These are phyloP conservation scores for Colletotrichum sp. DNA, from an alignment of 2,329 filamentous ascomycete species.

Conservation along the genomic window DNA sequence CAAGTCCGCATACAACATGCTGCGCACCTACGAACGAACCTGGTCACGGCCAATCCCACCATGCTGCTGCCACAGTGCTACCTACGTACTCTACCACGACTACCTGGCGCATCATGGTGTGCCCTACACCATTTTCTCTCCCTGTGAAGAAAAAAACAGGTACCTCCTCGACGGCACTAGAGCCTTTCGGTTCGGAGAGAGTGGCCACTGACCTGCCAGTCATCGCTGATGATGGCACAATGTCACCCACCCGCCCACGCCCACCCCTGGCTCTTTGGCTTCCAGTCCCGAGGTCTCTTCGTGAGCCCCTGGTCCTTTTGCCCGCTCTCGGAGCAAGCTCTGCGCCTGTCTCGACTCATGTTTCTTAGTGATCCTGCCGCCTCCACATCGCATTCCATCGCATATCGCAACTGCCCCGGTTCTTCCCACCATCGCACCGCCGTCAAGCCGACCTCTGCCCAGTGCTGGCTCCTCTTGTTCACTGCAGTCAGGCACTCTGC, in stretches of 20 bases:
- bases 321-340: slow-evolving; percentile 20
- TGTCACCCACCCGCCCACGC: not conserved
- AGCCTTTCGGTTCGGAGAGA: not conserved
- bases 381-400: not conserved
- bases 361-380: slow-evolving; percentile 15
- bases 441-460: not conserved
- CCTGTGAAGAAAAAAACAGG: not conserved
- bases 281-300: slow-evolving; percentile 15
- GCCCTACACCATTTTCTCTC: not conserved
- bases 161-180: not conserved
- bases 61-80: not conserved
- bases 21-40: not conserved
- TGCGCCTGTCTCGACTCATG: slow-evolving; percentile 11
- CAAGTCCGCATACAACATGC: not conserved
- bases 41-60: not conserved
- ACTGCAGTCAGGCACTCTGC: not conserved
- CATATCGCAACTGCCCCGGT: slow-evolving; percentile 1
- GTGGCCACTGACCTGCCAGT: not conserved
- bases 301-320: not conserved
- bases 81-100: not conserved
- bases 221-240: not conserved
- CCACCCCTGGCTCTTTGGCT: not conserved
- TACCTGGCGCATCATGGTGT: not conserved
- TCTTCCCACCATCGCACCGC: not conserved
- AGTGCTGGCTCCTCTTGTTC: not conserved